A percentile compares a stretch with the other conserved stretches of the same genome.
phyloP scores from a whole-genome alignment of 2,329 filamentous ascomycete species.

The Grosmannia serpens region DNA sequence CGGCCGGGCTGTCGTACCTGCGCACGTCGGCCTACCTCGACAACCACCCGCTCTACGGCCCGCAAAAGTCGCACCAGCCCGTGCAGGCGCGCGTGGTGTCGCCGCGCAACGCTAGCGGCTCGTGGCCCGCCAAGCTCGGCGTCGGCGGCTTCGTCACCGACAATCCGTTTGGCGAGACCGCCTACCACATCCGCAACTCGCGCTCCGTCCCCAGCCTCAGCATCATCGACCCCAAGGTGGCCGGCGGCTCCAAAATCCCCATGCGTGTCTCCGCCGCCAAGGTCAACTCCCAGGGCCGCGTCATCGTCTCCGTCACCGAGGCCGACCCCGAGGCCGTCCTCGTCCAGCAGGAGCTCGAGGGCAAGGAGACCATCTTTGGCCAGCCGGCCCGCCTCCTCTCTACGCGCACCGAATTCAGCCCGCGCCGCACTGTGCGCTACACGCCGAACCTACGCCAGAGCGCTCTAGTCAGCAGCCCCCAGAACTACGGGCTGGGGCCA shows the following conservation, averaged over 20 bases:
- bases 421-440: not conserved
- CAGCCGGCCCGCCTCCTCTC: conserved; percentile 12
- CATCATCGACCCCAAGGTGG: conserved; percentile 32
- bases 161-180: conserved; percentile 28
- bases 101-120: conserved; percentile 22
- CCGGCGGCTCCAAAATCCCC: conserved; percentile 44
- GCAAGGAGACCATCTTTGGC: conserved; percentile 23
- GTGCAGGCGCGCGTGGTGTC: conserved; percentile 39
- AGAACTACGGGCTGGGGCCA: conserved; percentile 25
- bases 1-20: conserved; percentile 50
- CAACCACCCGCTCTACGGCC: conserved; percentile 51
- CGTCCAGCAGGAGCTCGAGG: conserved; percentile 34
- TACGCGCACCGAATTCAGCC: conserved; percentile 13
- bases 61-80: conserved; percentile 37
- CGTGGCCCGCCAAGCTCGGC: conserved; percentile 32
- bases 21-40: conserved; percentile 42
- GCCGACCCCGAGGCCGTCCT: conserved; percentile 25
- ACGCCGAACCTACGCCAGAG: conserved; percentile 10
- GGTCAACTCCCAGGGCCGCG: conserved; percentile 37
- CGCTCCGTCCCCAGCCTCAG: conserved; percentile 21
- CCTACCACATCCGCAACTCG: conserved; percentile 23
- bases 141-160: conserved; percentile 42
- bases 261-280: conserved; percentile 31
- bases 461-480: conserved; percentile 21
- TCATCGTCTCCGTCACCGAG: conserved; percentile 32